phyloP scores from a whole-genome alignment of 306 rosid species.

The Abrus precatorius region DNA sequence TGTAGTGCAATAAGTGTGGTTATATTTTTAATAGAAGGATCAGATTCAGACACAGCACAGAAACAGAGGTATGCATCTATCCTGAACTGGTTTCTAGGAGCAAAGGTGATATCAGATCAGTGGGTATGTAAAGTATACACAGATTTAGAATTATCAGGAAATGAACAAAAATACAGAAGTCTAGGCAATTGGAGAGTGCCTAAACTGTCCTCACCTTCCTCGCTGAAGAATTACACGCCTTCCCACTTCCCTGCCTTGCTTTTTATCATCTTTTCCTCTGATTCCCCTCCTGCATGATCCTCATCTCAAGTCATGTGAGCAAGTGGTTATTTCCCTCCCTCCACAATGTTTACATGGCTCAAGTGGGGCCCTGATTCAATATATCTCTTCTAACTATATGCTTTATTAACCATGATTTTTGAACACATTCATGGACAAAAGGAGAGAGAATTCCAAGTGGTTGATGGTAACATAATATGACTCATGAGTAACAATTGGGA shows the following conservation, averaged over 20 bases:
- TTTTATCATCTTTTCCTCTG: background rate
- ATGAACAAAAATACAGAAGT: background rate
- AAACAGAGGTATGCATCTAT: background rate
- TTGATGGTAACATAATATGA: background rate
- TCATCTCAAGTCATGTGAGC: background rate
- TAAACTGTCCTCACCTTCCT: background rate
- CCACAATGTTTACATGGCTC: background rate
- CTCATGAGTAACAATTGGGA: slow-evolving; percentile 1
- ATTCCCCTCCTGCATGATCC: background rate
- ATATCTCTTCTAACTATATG: background rate
- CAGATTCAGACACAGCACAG: background rate
- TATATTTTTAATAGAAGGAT: background rate
- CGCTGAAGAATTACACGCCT: background rate
- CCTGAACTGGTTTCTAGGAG: background rate
- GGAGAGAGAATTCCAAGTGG: background rate
- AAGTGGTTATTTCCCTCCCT: background rate
- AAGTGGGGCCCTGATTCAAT: background rate
- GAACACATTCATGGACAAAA: background rate
- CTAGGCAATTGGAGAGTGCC: background rate
- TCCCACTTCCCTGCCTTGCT: background rate
- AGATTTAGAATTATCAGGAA: background rate
- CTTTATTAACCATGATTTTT: background rate
- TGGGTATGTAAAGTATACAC: background rate
- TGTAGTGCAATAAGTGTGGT: background rate
- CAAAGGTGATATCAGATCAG: background rate